Percentiles rank a stretch among this genome's conserved stretches.
These are phyloP conservation scores for Acrocalymma vagum DNA, from an alignment of 2,329 filamentous ascomycete genomes.

Conservation along the genomic window DNA sequence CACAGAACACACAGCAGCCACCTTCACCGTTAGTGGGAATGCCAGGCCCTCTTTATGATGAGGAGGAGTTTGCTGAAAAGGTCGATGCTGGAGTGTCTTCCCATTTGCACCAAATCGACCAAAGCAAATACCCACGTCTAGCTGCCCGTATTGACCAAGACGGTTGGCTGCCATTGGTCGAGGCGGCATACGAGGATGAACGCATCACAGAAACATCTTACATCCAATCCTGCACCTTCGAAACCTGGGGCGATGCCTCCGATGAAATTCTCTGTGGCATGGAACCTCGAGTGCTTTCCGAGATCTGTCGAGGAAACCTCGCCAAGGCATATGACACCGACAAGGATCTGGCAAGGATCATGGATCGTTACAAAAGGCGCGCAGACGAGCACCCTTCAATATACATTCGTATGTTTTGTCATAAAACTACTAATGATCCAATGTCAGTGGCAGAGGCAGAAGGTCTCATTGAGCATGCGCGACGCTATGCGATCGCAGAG, in stretches of 20 bases:
- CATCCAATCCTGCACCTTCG: background rate
- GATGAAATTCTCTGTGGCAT: background rate
- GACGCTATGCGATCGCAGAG: background rate
- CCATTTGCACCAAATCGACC: no score
- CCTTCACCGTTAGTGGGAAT: no score
- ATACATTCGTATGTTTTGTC: background rate
- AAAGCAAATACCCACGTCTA: background rate
- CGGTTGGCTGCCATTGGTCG: background rate
- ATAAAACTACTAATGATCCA: background rate
- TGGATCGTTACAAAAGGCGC: background rate
- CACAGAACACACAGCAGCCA: no score
- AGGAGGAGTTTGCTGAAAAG: no score
- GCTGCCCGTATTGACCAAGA: background rate
- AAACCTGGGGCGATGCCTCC: background rate
- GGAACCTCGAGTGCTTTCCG: background rate
- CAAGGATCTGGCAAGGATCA: background rate
- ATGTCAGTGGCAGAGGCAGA: background rate
- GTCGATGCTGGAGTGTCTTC: no score
- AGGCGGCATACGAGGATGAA: background rate
- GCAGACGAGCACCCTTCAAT: slow-evolving; percentile 1
- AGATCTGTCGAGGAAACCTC: background rate
- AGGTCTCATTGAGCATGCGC: background rate
- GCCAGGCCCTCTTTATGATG: no score
- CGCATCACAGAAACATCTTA: background rate
- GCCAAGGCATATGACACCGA: background rate